Conservation (phyloP, 2,329 filamentous ascomycete genomes). For the Clonostachys chloroleuca region DNA sequence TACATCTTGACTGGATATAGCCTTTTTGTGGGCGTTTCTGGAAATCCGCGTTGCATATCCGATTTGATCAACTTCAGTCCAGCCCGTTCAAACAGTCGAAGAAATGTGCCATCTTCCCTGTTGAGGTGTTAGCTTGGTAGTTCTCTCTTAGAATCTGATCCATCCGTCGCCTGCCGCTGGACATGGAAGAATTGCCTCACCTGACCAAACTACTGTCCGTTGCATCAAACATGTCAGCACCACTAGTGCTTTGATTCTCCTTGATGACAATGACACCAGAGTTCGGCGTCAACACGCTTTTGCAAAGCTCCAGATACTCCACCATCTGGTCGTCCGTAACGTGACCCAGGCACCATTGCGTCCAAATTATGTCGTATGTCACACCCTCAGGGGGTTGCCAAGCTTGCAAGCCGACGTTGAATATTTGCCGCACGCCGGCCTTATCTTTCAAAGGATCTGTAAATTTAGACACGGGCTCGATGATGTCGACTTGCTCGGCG, state of each 20-base stretch:
- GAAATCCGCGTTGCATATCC: constrained; percentile 69
- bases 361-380: constrained; percentile 79
- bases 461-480: constrained; percentile 84
- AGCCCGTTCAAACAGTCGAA: constrained; percentile 62
- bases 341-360: constrained; percentile 86
- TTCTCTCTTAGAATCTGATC: not conserved
- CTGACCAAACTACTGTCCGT: constrained; percentile 73
- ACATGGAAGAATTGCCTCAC: constrained; percentile 21
- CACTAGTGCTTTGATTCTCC: constrained; percentile 64
- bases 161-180: not conserved
- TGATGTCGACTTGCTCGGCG: constrained; percentile 70
- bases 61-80: constrained; percentile 64
- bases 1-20: constrained; percentile 76
- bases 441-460: constrained; percentile 56
- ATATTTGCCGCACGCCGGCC: constrained; percentile 57
- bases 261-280: constrained; percentile 29
- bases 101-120: constrained; percentile 70
- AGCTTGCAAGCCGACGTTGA: constrained; percentile 69
- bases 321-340: constrained; percentile 71
- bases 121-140: not conserved
- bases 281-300: constrained; percentile 22
- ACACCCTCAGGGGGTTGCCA: constrained; percentile 47
- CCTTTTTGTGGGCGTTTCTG: constrained; percentile 38
- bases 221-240: constrained; percentile 67
- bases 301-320: constrained; percentile 60